Conservation (phyloP, 1,284 basidiomycete species). For the Ceratobasidium sp. region DNA sequence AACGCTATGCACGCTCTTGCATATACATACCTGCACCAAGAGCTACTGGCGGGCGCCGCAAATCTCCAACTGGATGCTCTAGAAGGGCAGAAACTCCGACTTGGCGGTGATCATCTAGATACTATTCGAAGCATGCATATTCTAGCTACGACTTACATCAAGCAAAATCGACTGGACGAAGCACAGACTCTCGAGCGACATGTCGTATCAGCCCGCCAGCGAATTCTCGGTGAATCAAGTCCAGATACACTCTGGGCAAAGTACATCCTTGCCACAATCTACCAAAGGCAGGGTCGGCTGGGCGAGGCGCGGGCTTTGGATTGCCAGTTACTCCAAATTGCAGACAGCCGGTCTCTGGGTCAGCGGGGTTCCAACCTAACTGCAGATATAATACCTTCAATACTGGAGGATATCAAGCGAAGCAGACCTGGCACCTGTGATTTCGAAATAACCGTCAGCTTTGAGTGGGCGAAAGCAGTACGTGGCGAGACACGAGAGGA, state of each 20-base stretch:
- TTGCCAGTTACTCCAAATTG: not conserved
- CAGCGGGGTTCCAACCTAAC: too few relatives aligned
- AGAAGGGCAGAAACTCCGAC: not conserved
- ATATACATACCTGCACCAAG: not conserved
- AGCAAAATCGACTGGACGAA: not conserved
- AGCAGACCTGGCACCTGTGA: not conserved
- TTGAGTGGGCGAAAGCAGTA: not conserved
- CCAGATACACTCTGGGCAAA: not conserved
- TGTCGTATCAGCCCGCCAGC: not conserved
- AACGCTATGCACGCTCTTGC: conserved; percentile 11
- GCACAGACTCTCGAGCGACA: not conserved
- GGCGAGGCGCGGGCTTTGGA: too few relatives aligned
- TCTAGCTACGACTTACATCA: conserved; percentile 1
- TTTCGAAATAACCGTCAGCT: not conserved
- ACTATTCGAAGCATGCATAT: conserved; percentile 4
- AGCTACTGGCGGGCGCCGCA: not conserved
- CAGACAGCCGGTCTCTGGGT: not conserved
- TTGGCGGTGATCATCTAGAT: conserved; percentile 15
- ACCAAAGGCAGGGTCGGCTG: not conserved
- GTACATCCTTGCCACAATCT: not conserved
- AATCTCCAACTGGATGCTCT: conserved; percentile 2
- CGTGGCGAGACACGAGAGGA: not conserved
- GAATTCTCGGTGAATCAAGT: not conserved
- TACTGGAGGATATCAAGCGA: not conserved
- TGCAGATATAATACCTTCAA: not conserved